A percentile compares a stretch with the other conserved stretches of the same genome.
These are phyloP conservation scores for Fusarium coffeatum DNA, from an alignment of 2,329 filamentous ascomycete species.

Conservation along the genomic window DNA sequence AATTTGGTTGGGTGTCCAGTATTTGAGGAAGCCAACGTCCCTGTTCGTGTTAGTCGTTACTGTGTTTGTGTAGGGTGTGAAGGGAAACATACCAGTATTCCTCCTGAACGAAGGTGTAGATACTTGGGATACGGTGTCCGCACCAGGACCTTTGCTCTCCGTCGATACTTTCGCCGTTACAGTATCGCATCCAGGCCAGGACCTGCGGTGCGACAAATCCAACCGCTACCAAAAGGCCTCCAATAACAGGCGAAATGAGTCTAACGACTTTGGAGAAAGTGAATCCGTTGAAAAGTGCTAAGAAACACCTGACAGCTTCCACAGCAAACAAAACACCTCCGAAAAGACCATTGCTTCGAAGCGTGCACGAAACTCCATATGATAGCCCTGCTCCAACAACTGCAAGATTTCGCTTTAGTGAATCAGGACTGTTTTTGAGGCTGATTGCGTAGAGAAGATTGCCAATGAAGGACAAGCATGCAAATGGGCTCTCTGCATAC, in stretches of 20 bases:
- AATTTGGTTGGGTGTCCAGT: conserved; percentile 89
- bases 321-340: conserved; percentile 81
- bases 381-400: conserved; percentile 72
- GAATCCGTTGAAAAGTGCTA: conserved; percentile 42
- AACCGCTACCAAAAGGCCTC: conserved; percentile 73
- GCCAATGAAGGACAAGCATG: conserved; percentile 80
- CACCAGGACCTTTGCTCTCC: conserved; percentile 77
- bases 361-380: conserved; percentile 78
- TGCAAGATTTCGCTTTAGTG: conserved; percentile 57
- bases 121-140: conserved; percentile 76
- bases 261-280: conserved; percentile 59
- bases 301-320: conserved; percentile 60
- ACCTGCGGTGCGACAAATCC: conserved; percentile 80
- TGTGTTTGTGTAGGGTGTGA: conserved; percentile 11
- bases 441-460: conserved; percentile 74
- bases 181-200: conserved; percentile 80
- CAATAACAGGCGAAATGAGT: conserved; percentile 69
- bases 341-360: conserved; percentile 88
- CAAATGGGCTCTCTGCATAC: conserved; percentile 84
- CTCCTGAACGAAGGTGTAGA: conserved; percentile 89
- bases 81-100: conserved; percentile 80
- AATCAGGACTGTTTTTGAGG: conserved; percentile 44
- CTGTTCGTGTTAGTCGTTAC: conserved; percentile 58
- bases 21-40: conserved; percentile 87
- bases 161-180: conserved; percentile 50